phyloP scores from a whole-genome alignment of 2,329 filamentous ascomycete genomes.

The Diaporthe longicolla region DNA sequence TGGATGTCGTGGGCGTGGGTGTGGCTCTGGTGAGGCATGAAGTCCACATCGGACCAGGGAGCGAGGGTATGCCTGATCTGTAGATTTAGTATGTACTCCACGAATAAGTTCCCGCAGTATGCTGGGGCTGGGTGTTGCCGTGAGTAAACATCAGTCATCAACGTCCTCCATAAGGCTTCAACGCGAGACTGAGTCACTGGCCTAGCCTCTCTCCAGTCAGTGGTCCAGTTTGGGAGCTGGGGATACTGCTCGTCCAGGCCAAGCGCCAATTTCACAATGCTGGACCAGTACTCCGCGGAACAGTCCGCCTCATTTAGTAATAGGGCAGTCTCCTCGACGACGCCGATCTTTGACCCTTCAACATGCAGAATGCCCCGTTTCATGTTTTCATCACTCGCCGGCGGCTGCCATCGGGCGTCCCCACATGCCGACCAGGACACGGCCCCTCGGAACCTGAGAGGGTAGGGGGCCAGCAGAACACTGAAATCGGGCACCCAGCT shows the following conservation, averaged over 20 bases:
- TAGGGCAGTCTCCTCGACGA: background rate
- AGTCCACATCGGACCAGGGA: conserved; percentile 26
- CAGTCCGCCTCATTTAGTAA: conserved; percentile 12
- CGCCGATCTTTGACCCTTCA: background rate
- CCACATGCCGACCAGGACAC: conserved; percentile 19
- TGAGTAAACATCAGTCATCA: background rate
- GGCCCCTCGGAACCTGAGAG: conserved; percentile 12
- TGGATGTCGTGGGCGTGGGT: conserved; percentile 1
- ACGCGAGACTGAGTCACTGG: background rate
- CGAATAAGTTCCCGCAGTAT: background rate
- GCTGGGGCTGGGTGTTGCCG: conserved; percentile 3
- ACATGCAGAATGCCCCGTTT: background rate
- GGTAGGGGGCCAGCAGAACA: conserved; percentile 34
- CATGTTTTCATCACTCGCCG: background rate
- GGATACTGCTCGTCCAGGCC: background rate
- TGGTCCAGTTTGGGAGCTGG: background rate
- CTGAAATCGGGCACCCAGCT: conserved; percentile 41
- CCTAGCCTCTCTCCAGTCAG: too few relatives aligned
- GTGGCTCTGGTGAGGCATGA: conserved; percentile 38
- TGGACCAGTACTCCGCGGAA: background rate
- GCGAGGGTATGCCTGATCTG: conserved; percentile 40
- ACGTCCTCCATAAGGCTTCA: background rate
- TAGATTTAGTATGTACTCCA: conserved; percentile 40
- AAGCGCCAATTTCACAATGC: background rate
- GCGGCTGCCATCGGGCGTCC: conserved; percentile 1